Conservation (phyloP, 192 early-diverging fungal species). For the Coemansia sp. region DNA sequence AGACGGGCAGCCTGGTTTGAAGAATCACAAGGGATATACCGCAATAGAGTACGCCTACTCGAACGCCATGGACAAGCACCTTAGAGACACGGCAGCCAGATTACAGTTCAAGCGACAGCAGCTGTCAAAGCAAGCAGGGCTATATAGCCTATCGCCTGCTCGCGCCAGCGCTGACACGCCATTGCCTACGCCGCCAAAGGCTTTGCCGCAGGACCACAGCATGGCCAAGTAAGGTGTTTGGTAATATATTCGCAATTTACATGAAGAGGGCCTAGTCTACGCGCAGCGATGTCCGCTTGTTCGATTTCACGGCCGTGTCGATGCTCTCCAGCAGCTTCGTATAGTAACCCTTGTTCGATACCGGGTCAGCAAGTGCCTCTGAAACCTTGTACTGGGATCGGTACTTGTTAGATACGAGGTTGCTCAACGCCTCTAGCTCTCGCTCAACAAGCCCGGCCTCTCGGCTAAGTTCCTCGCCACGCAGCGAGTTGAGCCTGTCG, state of each 20-base stretch:
- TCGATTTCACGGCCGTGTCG: constrained; percentile 27
- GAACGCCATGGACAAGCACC: constrained; percentile 44
- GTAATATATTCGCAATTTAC: constrained; percentile 6
- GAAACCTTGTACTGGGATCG: constrained; percentile 31
- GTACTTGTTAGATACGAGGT: constrained; percentile 32
- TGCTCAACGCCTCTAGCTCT: constrained; percentile 34
- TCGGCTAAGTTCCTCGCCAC: constrained; percentile 28
- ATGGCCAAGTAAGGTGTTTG: constrained; percentile 2
- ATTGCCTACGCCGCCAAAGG: constrained; percentile 15
- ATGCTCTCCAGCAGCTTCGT: constrained; percentile 42
- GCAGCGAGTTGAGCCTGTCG: constrained; percentile 24
- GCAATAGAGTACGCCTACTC: constrained; percentile 53
- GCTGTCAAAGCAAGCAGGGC: constrained; percentile 18
- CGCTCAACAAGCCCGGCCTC: constrained; percentile 18
- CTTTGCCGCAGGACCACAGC: constrained; percentile 17
- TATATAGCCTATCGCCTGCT: constrained; percentile 18
- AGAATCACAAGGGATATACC: constrained; percentile 56
- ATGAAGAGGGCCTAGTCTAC: constrained; percentile 28
- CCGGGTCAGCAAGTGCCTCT: constrained; percentile 24
- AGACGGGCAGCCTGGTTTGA: constrained; percentile 36
- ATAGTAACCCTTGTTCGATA: constrained; percentile 45
- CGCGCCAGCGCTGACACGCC: constrained; percentile 29
- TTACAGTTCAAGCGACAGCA: constrained; percentile 43
- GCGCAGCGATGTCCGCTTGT: constrained; percentile 31
- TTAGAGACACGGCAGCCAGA: constrained; percentile 23